Evolutionary conservation across 306 rosid genomes (phyloP).

Genomic region (Pueraria montana): DNA sequence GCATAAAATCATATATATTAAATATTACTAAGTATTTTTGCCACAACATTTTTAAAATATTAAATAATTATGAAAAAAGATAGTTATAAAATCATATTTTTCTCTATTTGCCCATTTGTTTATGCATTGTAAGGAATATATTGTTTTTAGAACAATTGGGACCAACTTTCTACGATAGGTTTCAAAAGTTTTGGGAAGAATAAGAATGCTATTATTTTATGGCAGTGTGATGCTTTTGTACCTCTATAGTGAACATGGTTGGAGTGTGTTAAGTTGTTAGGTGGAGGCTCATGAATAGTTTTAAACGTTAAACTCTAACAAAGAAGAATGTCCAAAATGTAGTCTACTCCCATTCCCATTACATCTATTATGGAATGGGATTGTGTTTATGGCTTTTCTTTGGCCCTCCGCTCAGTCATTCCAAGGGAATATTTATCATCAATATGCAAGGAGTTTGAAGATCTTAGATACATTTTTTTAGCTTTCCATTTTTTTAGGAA

Average conservation of each 20-base stretch:
- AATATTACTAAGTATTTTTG: not conserved
- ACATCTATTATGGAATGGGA: constrained; percentile 2
- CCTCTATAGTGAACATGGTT: not conserved
- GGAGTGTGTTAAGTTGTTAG: not conserved
- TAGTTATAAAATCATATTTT: not conserved
- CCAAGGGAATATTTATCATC: constrained; percentile 13
- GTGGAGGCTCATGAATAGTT: not conserved
- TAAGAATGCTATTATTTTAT: not conserved
- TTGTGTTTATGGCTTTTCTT: not conserved
- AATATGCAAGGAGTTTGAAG: not conserved
- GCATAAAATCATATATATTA: not conserved
- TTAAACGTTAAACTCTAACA: not conserved
- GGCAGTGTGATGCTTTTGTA: not conserved
- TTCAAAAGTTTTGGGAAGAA: not conserved
- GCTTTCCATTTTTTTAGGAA: not conserved
- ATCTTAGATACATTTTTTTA: not conserved
- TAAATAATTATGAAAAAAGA: not conserved
- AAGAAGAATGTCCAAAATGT: constrained; percentile 9
- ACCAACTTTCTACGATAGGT: not conserved
- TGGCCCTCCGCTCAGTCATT: not conserved
- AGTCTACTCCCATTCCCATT: not conserved
- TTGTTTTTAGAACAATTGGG: constrained; percentile 1
- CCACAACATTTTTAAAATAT: not conserved
- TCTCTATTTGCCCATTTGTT: not conserved
- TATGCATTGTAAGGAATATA: not conserved